Conservation (phyloP, 345 rosid genomes). For the Eucalyptus curtisii region DNA sequence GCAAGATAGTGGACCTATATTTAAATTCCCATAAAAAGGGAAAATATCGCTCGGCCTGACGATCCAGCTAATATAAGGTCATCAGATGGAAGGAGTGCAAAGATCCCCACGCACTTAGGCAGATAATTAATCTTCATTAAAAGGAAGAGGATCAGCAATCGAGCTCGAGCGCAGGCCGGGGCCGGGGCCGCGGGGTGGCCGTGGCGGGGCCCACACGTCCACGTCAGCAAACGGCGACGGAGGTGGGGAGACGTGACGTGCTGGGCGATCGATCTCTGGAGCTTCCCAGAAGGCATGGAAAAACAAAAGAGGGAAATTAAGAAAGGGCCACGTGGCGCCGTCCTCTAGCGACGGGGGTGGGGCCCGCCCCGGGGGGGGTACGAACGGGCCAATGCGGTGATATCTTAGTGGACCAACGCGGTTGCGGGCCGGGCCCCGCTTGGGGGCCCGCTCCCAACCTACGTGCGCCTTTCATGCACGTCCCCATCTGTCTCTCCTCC, state of each 20-base stretch:
- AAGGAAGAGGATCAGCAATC: too few relatives aligned
- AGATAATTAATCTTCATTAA: not conserved
- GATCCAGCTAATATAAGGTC: not conserved
- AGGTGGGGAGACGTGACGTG: conserved; percentile 1
- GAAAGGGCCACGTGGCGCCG: conserved; percentile 14
- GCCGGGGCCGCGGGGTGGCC: not conserved
- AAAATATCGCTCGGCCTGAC: not conserved
- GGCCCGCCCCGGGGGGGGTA: not conserved
- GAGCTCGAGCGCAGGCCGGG: not conserved
- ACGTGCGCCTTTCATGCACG: not conserved
- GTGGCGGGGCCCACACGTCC: not conserved
- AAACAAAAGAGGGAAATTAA: too few relatives aligned
- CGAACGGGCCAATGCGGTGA: not conserved
- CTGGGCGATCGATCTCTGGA: not conserved
- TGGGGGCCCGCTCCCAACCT: not conserved
- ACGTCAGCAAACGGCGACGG: not conserved
- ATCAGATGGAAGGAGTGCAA: not conserved
- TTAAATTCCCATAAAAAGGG: not conserved
- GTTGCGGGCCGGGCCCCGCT: not conserved
- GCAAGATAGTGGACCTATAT: not conserved
- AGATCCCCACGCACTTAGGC: not conserved
- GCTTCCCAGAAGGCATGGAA: not conserved
- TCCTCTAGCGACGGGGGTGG: not conserved
- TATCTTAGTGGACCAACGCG: not conserved
- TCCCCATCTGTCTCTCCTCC: not conserved